Base-by-base conservation (phyloP, 1,284 basidiomycete genomes). In the Naganishia sp. region DNA sequence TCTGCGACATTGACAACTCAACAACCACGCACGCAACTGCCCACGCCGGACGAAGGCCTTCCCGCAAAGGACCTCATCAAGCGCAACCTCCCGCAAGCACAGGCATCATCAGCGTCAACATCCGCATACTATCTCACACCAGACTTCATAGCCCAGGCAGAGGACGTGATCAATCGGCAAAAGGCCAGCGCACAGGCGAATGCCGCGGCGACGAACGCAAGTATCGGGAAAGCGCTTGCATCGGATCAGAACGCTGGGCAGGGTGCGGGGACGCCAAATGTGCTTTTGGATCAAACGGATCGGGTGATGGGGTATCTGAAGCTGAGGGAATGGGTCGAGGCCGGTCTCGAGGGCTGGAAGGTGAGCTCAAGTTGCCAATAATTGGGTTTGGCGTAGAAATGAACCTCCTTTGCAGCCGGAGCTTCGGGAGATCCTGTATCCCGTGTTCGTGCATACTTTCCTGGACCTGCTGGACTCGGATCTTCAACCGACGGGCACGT, bases 371-470 rank as follows among this genome's bases (percentile, higher is more conserved):
- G 68, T 3, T 46, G n/a, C 9, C 18, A 9, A 39, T 2, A 23
- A 28, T 28, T 11, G 7, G 25, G 31, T 10, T 2, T 21, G 25
- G 15, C 32, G 65, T 61, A 39, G 63, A 53, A 63, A 49, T 47
- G 23, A 31, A 65, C 35, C 50, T 42, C 39, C 5, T 74, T 28
- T 28, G 28, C 28, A 94, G 90, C 92, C 93, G 67, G 94, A 99
- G 79, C 90, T 99, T 71, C 83, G 90, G 68, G 92, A 93, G 43
- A 88, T 99, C 42, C 81, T 97, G 18, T 94, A 94, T 74, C 96
- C 96, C 4, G 90, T 99, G 69, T 99, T 98, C 76, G 92, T 91
- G 49, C 94, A 99, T 79, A 96, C 96, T 74, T 98, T 95, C 79
- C 84, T 99, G 42, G 94, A 98, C 77, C 84, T 99, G 55, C 88